These are phyloP conservation scores for Forsythia suspensa DNA, from an alignment of 257 asterid genomes.

Conservation along the genomic window DNA sequence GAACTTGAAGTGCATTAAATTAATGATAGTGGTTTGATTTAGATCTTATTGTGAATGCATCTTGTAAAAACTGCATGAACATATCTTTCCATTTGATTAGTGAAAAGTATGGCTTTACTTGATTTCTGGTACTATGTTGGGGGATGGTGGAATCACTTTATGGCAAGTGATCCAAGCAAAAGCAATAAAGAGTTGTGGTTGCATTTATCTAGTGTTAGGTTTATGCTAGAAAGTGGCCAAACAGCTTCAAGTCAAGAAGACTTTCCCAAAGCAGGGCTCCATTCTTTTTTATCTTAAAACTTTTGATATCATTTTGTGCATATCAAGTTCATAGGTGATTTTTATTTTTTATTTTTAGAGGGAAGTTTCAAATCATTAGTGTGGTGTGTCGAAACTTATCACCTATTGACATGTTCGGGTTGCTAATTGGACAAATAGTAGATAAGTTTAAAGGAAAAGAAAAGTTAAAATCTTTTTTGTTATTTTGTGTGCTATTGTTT, in stretches of 20 bases:
- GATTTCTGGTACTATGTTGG: constrained; percentile 19
- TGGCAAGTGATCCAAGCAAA: constrained; percentile 37
- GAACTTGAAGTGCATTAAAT: constrained; percentile 5
- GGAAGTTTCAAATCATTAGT: no score
- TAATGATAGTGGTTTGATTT: constrained; percentile 13
- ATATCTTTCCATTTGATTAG: constrained; percentile 4
- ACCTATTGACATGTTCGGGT: neutral
- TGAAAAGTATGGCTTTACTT: constrained; percentile 20
- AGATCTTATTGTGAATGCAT: constrained; percentile 1
- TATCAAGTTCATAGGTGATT: neutral
- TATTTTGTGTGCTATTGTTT: neutral
- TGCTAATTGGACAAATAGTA: neutral
- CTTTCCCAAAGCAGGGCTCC: constrained; percentile 25
- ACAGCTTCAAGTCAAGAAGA: constrained; percentile 30
- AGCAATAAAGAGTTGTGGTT: constrained; percentile 31
- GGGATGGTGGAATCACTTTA: constrained; percentile 42
- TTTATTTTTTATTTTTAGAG: neutral
- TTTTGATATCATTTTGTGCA: constrained; percentile 3
- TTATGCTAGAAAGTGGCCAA: constrained; percentile 41
- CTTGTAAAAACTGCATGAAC: constrained; percentile 10
- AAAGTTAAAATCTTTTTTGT: neutral
- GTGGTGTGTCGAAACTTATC: neutral
- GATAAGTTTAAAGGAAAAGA: neutral
- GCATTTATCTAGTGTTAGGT: constrained; percentile 28
- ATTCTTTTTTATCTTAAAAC: constrained; percentile 9